Conservation (phyloP, 495 filamentous ascomycete species). For the Trichoderma asperelloides region DNA sequence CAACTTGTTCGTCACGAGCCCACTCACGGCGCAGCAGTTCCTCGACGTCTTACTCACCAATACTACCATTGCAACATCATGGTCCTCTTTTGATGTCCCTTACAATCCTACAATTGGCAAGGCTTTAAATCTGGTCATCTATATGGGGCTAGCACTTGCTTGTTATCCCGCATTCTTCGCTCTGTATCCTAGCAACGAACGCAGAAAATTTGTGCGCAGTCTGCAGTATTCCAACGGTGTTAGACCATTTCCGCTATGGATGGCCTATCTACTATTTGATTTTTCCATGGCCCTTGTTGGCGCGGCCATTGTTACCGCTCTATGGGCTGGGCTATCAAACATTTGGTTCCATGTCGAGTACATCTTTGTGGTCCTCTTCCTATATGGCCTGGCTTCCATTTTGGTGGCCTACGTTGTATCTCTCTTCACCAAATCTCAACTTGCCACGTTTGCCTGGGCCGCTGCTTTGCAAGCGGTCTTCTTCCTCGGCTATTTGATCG, state of each 20-base stretch:
- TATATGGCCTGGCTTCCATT: constrained; percentile 66
- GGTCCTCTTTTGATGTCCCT: constrained; percentile 60
- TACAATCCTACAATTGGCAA: constrained; percentile 55
- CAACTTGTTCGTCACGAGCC: constrained; percentile 31
- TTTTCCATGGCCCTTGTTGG: constrained; percentile 55
- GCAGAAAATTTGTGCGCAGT: constrained; percentile 65
- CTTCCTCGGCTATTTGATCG: constrained; percentile 72
- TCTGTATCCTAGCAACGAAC: constrained; percentile 74
- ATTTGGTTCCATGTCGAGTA: constrained; percentile 71
- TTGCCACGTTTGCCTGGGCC: constrained; percentile 44
- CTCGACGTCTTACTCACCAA: constrained; percentile 56
- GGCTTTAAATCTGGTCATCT: constrained; percentile 69
- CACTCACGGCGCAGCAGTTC: constrained; percentile 63
- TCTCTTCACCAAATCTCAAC: constrained; percentile 40
- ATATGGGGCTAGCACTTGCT: constrained; percentile 66
- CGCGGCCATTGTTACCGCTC: constrained; percentile 50
- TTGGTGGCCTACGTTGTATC: constrained; percentile 67
- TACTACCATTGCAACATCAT: constrained; percentile 57
- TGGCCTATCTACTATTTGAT: constrained; percentile 72
- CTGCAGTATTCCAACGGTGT: constrained; percentile 85
- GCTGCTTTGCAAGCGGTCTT: constrained; percentile 64
- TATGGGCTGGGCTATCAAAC: constrained; percentile 47
- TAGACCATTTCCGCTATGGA: constrained; percentile 60
- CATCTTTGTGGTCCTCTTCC: constrained; percentile 62
- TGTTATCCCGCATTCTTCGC: constrained; percentile 78